These are phyloP conservation scores for Sequoiadendron giganteum DNA, from an alignment of 75 land plant species.

Conservation along the genomic window DNA sequence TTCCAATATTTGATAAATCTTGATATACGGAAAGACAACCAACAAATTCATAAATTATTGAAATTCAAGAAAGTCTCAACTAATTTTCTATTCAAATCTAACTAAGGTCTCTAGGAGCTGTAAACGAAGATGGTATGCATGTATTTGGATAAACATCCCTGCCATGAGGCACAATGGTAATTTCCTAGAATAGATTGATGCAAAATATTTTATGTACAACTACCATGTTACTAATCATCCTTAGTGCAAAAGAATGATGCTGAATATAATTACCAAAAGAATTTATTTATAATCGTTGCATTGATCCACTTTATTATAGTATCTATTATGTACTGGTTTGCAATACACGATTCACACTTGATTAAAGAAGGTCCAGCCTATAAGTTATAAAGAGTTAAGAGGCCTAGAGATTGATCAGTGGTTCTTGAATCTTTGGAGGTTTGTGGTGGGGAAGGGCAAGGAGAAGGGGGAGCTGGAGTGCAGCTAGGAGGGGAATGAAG, in stretches of 20 bases:
- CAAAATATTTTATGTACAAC: neutral
- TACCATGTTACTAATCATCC: neutral
- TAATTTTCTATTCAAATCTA: neutral
- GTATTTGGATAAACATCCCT: neutral
- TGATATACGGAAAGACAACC: neutral
- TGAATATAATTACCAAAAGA: no score
- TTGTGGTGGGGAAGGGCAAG: no score
- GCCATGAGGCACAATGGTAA: neutral
- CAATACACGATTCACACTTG: no score
- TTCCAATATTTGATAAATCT: neutral
- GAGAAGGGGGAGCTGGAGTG: no score
- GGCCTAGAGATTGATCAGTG: neutral
- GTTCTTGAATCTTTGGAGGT: neutral
- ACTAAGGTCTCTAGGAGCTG: neutral
- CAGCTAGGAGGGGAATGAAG: no score
- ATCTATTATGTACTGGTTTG: no score
- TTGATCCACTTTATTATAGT: no score
- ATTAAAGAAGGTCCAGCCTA: no score
- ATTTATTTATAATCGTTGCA: no score
- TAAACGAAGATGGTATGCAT: no score
- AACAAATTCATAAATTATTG: neutral
- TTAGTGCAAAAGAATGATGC: no score
- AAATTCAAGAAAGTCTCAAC: neutral
- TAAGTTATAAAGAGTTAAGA: neutral
- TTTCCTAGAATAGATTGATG: neutral